Base-by-base conservation (phyloP, 1,284 basidiomycete genomes). In the Sporisorium iseilematis-ciliati region DNA sequence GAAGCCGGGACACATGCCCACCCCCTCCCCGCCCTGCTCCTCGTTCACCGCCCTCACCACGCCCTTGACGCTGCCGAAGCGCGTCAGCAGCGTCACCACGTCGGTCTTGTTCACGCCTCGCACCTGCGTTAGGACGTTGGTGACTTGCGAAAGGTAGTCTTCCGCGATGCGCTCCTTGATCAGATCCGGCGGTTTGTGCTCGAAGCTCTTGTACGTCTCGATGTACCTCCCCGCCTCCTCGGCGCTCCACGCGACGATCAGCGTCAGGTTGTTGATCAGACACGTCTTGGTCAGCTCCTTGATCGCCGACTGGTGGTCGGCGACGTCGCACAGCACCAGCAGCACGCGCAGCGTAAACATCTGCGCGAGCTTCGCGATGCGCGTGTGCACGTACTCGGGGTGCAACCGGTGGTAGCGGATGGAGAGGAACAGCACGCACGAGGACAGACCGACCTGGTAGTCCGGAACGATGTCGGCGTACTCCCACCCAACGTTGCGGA, bases 51-150 rank as follows among this genome's bases (percentile, higher is more conserved):
- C 77, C 20, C 12, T 59, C 33, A 57, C 74, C 38, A 77, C 60
- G 0, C 56, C 49, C 16, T 57, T 58, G n/a, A 65, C 59, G 18
- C 41, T 61, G 0, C 66, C 69, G 25, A 75, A 79, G 8, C 40
- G 40, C 7, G 55, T 77, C 29, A 48, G 95, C 92, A 99, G 87
- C 1, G 95, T 97, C 85, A 95, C 91, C 0, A 96, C 94, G 82
- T 99, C 97, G 0, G 96, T 98, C 88, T 96, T 97, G 87, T 99
- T 99, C 63, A 99, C 92, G 78, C 93, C 95, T 80, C 90, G 92
- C 74, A 98, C 92, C 75, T 90, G 91, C 0, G 96, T 99, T 38
- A 99, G 87, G 0, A 93, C 90, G n/a, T 91, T 90, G 42, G 92
- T 92, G 14, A 98, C 86, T 79, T 94, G 89, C 6, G 93, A 90